Percentiles rank a stretch among this genome's conserved stretches.
phyloP scores from a whole-genome alignment of 139 green algal genomes.

The Bryopsis sp. region DNA sequence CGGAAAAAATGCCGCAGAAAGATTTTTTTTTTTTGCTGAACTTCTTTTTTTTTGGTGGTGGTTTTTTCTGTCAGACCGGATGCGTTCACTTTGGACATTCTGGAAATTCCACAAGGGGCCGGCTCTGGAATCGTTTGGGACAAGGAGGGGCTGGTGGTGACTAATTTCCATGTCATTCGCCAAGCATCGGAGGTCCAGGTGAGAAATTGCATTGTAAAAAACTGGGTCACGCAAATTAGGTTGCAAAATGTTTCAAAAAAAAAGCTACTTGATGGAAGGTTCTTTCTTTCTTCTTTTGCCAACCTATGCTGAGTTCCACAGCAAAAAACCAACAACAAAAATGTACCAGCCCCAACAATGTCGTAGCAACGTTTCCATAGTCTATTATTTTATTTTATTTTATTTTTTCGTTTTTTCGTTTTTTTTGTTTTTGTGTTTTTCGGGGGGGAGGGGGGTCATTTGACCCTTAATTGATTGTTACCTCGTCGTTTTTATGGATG shows the following conservation, averaged over 20 bases:
- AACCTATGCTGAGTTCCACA: not conserved
- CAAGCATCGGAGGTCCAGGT: constrained; percentile 21
- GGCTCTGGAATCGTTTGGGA: constrained; percentile 65
- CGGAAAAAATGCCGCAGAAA: not conserved
- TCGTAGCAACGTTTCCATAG: constrained; percentile 38
- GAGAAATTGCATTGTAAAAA: constrained; percentile 16
- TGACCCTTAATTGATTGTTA: not conserved
- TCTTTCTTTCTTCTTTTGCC: constrained; percentile 1
- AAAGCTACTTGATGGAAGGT: constrained; percentile 33
- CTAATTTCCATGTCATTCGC: constrained; percentile 43
- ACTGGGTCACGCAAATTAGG: constrained; percentile 33
- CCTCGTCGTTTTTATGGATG: not conserved
- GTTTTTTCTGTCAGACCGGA: no score
- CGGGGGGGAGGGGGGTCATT: not conserved
- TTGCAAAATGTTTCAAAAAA: constrained; percentile 33
- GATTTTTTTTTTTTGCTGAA: not conserved
- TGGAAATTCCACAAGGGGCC: constrained; percentile 21
- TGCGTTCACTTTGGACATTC: constrained; percentile 17
- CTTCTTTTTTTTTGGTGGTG: no score
- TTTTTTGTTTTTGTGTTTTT: not conserved
- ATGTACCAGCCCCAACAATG: no score
- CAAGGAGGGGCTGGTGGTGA: constrained; percentile 62
- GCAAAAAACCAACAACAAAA: no score
- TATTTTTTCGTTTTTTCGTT: constrained; percentile 16
- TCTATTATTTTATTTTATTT: constrained; percentile 34